These are phyloP conservation scores for Tolypocladium paradoxum DNA, from an alignment of 2,329 filamentous ascomycete species.

Conservation along the genomic window DNA sequence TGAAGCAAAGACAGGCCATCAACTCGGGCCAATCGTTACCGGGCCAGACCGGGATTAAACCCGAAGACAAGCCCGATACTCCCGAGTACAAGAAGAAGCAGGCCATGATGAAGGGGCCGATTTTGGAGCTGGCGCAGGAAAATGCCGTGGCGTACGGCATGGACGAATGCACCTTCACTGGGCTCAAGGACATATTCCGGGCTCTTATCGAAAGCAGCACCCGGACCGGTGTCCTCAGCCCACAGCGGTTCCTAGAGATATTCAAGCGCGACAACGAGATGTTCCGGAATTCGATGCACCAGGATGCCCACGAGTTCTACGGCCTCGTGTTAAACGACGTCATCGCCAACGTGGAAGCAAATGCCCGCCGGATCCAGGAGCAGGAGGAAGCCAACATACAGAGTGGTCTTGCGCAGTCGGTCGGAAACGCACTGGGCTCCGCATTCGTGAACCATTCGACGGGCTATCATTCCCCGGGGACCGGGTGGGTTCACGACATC, in stretches of 20 bases:
- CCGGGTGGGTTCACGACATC: constrained; percentile 91
- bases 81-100: constrained; percentile 98
- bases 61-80: constrained; percentile 88
- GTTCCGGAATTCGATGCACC: constrained; percentile 95
- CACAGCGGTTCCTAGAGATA: constrained; percentile 86
- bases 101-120: constrained; percentile 76
- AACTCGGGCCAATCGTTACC: constrained; percentile 43
- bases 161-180: constrained; percentile 90
- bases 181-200: constrained; percentile 91
- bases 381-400: constrained; percentile 29
- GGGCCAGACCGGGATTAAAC: constrained; percentile 46
- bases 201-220: constrained; percentile 72
- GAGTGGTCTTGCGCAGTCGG: constrained; percentile 38
- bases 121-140: constrained; percentile 74
- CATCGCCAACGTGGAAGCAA: constrained; percentile 85
- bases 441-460: constrained; percentile 23
- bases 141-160: constrained; percentile 76
- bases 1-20: constrained; percentile 44
- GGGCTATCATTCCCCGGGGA: constrained; percentile 47
- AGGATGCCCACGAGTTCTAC: constrained; percentile 95
- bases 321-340: constrained; percentile 93
- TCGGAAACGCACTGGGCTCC: constrained; percentile 27
- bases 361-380: constrained; percentile 55
- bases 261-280: constrained; percentile 92
- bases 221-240: constrained; percentile 82